Evolutionary conservation across 2,329 filamentous ascomycete species (phyloP), one percentile per base, ranked within the genome.

Genomic region (Raffaelea albimanens): DNA sequence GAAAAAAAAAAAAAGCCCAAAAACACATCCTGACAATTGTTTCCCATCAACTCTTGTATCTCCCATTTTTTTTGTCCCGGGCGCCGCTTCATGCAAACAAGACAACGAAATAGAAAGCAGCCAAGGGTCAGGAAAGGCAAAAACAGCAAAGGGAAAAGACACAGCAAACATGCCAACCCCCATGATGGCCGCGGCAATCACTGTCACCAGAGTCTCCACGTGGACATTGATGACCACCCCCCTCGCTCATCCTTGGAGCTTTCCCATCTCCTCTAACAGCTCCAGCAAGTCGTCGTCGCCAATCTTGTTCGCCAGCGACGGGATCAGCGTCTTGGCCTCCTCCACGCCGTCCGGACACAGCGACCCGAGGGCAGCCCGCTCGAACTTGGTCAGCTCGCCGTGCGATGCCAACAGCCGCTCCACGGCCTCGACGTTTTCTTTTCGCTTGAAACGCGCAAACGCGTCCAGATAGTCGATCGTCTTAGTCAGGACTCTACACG

Each of bases 281-380:
- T 89, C 83, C 65, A 95, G 84, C 54, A 98, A 69, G 56, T 95
- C 87, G 33, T 88, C 85, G 62, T 97, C 91, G 52, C 77, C 78
- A 60, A 97, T 94, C 70, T 98, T 98, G 65, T 89, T 83, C 57
- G 82, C 76, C 44, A 98, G 67, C 49, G 79, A 95, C 1, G 93
- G 94, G 53, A 98, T 95, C 50, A 98, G 75, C 9, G 88, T 95
- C 70, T 95, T 96, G 51, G 93, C 93, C 68, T 98, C 94, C 62
- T 98, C 93, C 50, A 88, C 85, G 40, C 82, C 85, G 59, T 95
- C 90, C 63, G 90, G 95, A 66, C 89, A 95, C 36, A 98, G 73
- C 29, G 87, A 95, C 31, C 89, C 91, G 53, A 97, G 74, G 69
- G 96, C 88, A 40, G 88, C 90, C 59, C 88, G 80, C 75, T 98